Conservation (phyloP, 495 filamentous ascomycete species). For the Penicillium mononematosum region DNA sequence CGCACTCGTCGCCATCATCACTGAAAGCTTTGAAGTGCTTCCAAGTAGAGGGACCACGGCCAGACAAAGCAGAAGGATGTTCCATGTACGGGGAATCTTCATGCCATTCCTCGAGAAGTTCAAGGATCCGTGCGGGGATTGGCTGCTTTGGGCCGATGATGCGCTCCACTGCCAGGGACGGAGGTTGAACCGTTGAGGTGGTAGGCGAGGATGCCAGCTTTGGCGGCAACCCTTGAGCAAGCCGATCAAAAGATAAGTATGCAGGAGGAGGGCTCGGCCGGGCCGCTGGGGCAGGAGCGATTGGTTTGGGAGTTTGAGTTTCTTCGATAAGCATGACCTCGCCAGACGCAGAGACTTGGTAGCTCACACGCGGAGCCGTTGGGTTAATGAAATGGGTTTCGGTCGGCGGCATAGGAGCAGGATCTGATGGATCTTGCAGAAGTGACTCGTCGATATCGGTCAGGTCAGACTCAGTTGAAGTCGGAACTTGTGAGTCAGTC, state of each 20-base stretch:
- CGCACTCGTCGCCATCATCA: constrained; percentile 15
- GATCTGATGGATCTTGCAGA: not conserved
- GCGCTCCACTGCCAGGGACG: not conserved
- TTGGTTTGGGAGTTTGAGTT: not conserved
- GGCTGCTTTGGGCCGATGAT: not conserved
- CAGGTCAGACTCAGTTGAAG: not conserved
- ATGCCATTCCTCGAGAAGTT: constrained; percentile 1
- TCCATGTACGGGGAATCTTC: not conserved
- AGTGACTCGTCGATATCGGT: not conserved
- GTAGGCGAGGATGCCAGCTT: not conserved
- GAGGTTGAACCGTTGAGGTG: not conserved
- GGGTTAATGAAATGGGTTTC: not conserved
- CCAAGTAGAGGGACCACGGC: not conserved
- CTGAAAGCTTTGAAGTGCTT: constrained; percentile 18
- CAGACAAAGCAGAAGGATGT: not conserved
- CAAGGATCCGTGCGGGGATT: not conserved
- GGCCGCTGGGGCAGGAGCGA: not conserved
- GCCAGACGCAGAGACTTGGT: not conserved
- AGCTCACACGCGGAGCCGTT: not conserved
- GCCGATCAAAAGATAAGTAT: not conserved
- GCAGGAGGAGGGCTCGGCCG: not conserved
- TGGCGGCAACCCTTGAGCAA: not conserved
- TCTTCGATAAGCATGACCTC: not conserved
- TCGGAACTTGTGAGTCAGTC: not conserved
- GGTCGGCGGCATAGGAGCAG: not conserved